Conservation (phyloP, 139 green algal species). For the Desmodesmus armatus region DNA sequence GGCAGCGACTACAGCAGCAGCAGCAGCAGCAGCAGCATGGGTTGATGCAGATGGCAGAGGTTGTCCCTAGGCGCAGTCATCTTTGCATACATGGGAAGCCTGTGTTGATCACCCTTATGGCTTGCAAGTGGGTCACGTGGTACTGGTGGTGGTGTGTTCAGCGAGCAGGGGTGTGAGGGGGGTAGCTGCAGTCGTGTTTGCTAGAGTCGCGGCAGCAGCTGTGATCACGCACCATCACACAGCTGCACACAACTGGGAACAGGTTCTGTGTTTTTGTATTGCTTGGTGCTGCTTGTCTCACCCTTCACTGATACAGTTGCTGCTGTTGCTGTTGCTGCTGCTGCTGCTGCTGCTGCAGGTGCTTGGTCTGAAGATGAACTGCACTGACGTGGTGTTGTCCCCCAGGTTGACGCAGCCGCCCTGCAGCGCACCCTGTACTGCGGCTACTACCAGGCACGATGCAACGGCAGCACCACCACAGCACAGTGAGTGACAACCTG, state of each 20-base stretch:
- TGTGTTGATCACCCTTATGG: no score
- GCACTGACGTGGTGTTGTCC: slow-evolving; percentile 38
- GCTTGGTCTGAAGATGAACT: slow-evolving; percentile 38
- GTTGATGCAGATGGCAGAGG: background rate
- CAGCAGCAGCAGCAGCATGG: slow-evolving; percentile 1
- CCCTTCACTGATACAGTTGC: background rate
- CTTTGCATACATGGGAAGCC: no score
- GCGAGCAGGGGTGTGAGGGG: no score
- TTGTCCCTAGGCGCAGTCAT: background rate
- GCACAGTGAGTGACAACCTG: no score
- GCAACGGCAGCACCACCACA: slow-evolving; percentile 22
- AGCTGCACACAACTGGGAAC: no score
- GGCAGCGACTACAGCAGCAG: slow-evolving; percentile 9
- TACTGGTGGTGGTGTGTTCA: no score
- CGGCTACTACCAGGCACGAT: slow-evolving; percentile 62
- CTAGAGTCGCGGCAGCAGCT: no score
- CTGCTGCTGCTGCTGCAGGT: slow-evolving; percentile 8
- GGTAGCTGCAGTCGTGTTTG: no score
- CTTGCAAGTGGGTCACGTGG: no score
- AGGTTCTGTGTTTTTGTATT: no score
- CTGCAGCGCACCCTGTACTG: slow-evolving; percentile 71
- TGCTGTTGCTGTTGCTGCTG: background rate
- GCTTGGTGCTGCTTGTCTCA: background rate
- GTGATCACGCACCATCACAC: no score
- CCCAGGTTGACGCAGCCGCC: background rate